phyloP scores from a whole-genome alignment of 345 rosid genomes.

The Linum usitatissimum region DNA sequence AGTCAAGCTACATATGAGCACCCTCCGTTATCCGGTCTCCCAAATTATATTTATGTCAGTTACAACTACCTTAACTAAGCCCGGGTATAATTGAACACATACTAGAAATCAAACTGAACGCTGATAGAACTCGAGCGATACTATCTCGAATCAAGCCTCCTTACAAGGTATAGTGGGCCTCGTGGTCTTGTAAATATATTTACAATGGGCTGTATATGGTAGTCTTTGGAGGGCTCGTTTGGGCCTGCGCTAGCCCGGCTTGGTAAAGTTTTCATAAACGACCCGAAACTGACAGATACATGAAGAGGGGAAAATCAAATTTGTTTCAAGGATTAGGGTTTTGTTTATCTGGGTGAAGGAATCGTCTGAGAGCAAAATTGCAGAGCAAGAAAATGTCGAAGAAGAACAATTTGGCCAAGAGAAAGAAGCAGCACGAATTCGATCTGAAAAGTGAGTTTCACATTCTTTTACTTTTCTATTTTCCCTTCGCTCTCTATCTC shows the following conservation, averaged over 20 bases:
- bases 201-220: no score
- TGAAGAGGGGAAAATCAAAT: neutral
- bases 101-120: no score
- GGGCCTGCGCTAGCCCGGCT: neutral
- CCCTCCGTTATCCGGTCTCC: no score
- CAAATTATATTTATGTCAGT: no score
- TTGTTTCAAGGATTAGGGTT: neutral
- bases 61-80: no score
- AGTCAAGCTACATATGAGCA: no score
- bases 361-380: neutral
- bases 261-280: neutral
- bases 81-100: no score
- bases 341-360: neutral
- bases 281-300: neutral
- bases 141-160: no score
- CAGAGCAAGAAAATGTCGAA: slow-evolving; percentile 51
- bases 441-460: slow-evolving; percentile 52
- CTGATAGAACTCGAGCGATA: no score
- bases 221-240: no score
- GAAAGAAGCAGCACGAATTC: slow-evolving; percentile 80
- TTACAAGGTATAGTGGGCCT: no score
- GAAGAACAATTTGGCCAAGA: slow-evolving; percentile 73
- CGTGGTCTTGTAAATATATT: no score
- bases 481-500: neutral
- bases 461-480: neutral